Conservation (phyloP, 1,284 basidiomycete species). For the Phellinidium pouzarii region DNA sequence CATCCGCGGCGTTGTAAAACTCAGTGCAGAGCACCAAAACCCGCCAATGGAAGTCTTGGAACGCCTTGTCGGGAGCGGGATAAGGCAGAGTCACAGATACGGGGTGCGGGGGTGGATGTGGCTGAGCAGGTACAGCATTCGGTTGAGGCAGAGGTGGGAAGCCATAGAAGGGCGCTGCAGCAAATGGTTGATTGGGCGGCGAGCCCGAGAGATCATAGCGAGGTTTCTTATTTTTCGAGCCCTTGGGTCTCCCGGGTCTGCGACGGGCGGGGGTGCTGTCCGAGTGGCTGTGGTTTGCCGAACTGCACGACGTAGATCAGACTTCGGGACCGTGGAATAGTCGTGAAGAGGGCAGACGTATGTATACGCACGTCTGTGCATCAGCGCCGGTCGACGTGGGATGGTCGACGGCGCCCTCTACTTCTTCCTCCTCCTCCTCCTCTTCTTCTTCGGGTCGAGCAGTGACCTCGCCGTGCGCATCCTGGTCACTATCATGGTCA, state of each 20-base stretch:
- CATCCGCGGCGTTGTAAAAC: constrained; percentile 78
- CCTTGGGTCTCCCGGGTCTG: constrained; percentile 23
- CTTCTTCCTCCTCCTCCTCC: constrained; percentile 19
- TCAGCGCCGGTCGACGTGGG: not conserved
- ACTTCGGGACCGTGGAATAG: not conserved
- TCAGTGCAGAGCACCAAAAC: constrained; percentile 73
- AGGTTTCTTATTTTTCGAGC: constrained; percentile 23
- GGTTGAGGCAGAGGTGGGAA: constrained; percentile 24
- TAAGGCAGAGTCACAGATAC: constrained; percentile 33
- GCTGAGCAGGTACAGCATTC: constrained; percentile 17
- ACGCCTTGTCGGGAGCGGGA: constrained; percentile 50
- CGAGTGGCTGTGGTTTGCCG: constrained; percentile 3
- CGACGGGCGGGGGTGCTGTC: constrained; percentile 10
- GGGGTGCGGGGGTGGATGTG: constrained; percentile 19
- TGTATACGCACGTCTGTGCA: constrained; percentile 2
- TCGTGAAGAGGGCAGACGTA: not conserved
- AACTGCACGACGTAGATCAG: not conserved
- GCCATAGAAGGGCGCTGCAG: constrained; percentile 22
- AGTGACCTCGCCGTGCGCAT: constrained; percentile 5
- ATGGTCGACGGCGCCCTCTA: constrained; percentile 15
- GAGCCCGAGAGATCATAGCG: constrained; percentile 13
- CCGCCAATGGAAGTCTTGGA: constrained; percentile 80
- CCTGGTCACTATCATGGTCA: constrained; percentile 6
- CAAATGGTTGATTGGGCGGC: constrained; percentile 23
- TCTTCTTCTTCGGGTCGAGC: constrained; percentile 17